Evolutionary conservation across 1,139 yeast species (phyloP), one percentile per base, ranked within the genome.

Genomic region (Geotrichum phurueaensis): DNA sequence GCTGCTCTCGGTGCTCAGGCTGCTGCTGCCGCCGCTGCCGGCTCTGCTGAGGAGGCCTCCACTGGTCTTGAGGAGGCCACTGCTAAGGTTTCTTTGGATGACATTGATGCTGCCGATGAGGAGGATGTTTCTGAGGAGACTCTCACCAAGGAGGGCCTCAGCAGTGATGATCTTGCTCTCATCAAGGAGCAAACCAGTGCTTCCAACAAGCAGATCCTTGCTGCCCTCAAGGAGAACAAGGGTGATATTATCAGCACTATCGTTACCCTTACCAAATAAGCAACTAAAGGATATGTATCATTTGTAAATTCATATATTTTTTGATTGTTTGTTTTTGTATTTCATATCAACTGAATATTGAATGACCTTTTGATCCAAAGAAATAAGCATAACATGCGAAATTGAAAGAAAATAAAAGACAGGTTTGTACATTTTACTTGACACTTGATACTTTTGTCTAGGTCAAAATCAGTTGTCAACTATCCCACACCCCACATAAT

Each of bases 181-280:
- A 86, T 92, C 71, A 81, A 87, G 74, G 96, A 89, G 73, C 99
- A 94, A 81, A 88, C 97, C 70, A 87, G 85, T 72, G 94, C 85
- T 65, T 82, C 97, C 62, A 86, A 92, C 80, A 84, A 84, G 69
- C 88, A 89, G 82, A 98, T 98, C 66, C 89, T 84, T 71, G 87
- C 86, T 78, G 96, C 97, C 70, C 84, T 94, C 77, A 87, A 83
- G 77, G 86, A 84, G 69, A 91, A 92, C 82, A 84, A 89, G 72
- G 91, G 94, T 77, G 98, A 94, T 77, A 86, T 94, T 79, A 97
- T 94, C 76, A 92, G 91, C 75, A 94, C 97, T 69, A 89, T 92
- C 75, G 89, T 92, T 96, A 88, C 89, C 69, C 82, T 92, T 61
- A 72, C 78, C 12, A 33, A 33, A 33, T 33, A 33, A 33, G 6